Base-by-base conservation (phyloP, 805 yeast genomes). In the Saccharomyces paradoxus region DNA sequence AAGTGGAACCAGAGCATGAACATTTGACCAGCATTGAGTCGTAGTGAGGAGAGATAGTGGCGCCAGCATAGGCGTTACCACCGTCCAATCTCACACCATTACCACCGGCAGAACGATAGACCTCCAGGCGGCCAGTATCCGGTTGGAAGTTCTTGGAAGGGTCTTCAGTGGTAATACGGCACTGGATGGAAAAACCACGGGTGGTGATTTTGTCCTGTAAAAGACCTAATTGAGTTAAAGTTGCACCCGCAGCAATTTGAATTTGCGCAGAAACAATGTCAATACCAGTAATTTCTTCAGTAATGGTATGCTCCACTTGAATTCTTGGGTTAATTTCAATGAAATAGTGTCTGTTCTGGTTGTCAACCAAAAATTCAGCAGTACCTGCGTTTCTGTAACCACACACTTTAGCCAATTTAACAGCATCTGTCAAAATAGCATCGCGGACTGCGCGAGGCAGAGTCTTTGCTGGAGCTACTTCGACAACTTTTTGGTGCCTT, bases 61-160 rank as follows among this genome's bases (percentile, higher is more conserved):
- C 87, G 60, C 99, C 99, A 12, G 96, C 96, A 72, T 89, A 92
- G 3, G 97, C 97, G 71, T 92, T 92, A 75, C 98, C 98, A 77
- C 99, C 99, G 68, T 92, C 99, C 63, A 94, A 80, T 77, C 99
- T 85, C 50, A 94, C 97, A 73, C 99, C 99, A 69, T 94, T 94
- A 79, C 99, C 99, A 75, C 99, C 99, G 24, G 98, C 89, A 49
- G 97, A 90, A 73, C 98, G 84, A 78, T 92, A 92, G 49, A 92
- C 99, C 74, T 92, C 99, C 65, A 92, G 87, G 74, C 91, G 90
- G 70, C 99, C 99, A 2, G 98, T 94, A 71, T 92, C 99, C 14
- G 99, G 99, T 75, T 89, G 97, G 84, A 92, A 92, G 70, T 87
- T 89, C 77, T 91, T 91, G 52, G 96, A 70, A 12, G 99, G 98